phyloP scores from a whole-genome alignment of 2,329 filamentous ascomycete genomes.

The Diatrype stigma region DNA sequence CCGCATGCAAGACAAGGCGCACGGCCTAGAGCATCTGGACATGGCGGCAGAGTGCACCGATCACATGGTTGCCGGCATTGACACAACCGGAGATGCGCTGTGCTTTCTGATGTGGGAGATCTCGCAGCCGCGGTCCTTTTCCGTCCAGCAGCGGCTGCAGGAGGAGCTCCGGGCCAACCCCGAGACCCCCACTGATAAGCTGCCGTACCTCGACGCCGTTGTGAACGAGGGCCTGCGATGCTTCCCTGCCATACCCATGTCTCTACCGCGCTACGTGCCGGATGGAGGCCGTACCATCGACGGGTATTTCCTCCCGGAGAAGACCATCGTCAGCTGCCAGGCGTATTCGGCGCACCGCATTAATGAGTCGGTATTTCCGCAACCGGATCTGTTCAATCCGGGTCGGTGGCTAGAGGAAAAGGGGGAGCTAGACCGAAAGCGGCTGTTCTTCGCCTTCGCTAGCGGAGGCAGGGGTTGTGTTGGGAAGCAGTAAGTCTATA shows the following conservation, averaged over 20 bases:
- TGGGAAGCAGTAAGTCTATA: constrained; percentile 57
- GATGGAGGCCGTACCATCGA: constrained; percentile 50
- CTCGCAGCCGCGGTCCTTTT: constrained; percentile 52
- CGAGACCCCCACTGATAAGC: constrained; percentile 39
- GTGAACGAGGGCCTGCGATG: constrained; percentile 59
- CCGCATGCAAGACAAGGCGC: constrained; percentile 50
- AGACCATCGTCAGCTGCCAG: constrained; percentile 57
- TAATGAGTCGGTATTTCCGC: constrained; percentile 65
- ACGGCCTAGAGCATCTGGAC: constrained; percentile 46
- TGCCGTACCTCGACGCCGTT: constrained; percentile 59
- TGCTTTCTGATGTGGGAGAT: constrained; percentile 71
- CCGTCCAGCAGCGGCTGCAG: constrained; percentile 48
- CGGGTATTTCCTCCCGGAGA: constrained; percentile 47
- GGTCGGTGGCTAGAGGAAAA: constrained; percentile 76
- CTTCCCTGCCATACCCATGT: constrained; percentile 64
- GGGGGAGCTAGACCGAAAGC: constrained; percentile 67
- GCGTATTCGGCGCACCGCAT: constrained; percentile 57
- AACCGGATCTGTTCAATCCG: constrained; percentile 73
- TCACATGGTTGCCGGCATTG: constrained; percentile 68
- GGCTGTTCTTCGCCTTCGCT: constrained; percentile 62
- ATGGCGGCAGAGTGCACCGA: constrained; percentile 66
- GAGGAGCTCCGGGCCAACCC: constrained; percentile 45
- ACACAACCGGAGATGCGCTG: constrained; percentile 65
- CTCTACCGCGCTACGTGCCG: constrained; percentile 58
- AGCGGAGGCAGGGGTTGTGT: constrained; percentile 62